Evolutionary conservation across 2,329 filamentous ascomycete species (phyloP).

Genomic region (Verticillium albo-atrum): DNA sequence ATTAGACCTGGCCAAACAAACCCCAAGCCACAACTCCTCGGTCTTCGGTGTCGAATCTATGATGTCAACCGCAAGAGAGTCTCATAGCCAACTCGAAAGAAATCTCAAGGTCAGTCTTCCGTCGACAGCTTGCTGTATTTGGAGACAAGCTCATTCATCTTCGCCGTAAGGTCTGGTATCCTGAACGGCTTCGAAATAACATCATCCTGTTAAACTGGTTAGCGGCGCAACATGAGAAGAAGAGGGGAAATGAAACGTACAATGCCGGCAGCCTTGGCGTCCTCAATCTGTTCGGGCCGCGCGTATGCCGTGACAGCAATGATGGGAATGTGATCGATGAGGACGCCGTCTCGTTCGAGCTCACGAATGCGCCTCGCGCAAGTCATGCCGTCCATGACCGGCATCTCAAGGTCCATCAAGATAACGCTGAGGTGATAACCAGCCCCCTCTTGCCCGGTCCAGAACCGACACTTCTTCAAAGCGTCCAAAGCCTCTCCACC

Average conservation of each 20-base stretch:
- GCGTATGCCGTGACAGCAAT: constrained; percentile 84
- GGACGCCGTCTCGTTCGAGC: constrained; percentile 57
- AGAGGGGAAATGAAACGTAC: constrained; percentile 38
- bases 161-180: constrained; percentile 65
- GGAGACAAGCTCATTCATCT: constrained; percentile 54
- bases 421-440: constrained; percentile 60
- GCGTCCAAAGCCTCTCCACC: constrained; percentile 58
- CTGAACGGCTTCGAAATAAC: constrained; percentile 78
- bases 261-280: constrained; percentile 68
- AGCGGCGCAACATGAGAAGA: neutral
- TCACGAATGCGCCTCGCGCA: constrained; percentile 67
- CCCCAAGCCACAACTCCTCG: neutral
- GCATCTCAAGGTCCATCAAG: constrained; percentile 81
- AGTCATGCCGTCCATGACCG: constrained; percentile 75
- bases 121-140: constrained; percentile 30
- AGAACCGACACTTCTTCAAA: constrained; percentile 51
- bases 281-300: constrained; percentile 67
- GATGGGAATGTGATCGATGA: constrained; percentile 66
- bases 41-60: neutral
- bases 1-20: neutral
- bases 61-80: neutral
- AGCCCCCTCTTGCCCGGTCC: constrained; percentile 41
- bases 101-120: neutral
- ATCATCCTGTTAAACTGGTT: constrained; percentile 48
- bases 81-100: neutral